These are phyloP conservation scores for Candida methanosorbosa DNA, from an alignment of 805 yeast species.

Conservation along the genomic window DNA sequence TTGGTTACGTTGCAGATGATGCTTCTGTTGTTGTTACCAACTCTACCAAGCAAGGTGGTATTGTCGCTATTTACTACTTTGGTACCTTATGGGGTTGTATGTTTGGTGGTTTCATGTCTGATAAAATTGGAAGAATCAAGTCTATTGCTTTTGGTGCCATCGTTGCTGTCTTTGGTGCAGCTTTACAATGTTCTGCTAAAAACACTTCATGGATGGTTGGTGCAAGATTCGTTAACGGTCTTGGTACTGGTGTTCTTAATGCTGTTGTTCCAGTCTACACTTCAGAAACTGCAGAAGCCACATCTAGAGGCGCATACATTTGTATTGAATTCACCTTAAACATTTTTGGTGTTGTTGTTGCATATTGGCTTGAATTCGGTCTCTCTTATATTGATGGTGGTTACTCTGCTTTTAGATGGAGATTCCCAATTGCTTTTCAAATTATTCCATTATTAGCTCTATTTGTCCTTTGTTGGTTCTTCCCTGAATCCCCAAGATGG, in stretches of 20 bases:
- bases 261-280: constrained; percentile 30
- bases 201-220: constrained; percentile 19
- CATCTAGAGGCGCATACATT: constrained; percentile 24
- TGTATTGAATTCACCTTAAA: constrained; percentile 24
- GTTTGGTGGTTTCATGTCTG: constrained; percentile 16
- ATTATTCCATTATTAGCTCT: constrained; percentile 10
- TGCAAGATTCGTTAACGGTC: constrained; percentile 25
- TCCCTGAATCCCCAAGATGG: constrained; percentile 41
- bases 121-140: constrained; percentile 23
- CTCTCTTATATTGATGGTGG: constrained; percentile 23
- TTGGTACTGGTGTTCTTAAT: constrained; percentile 27
- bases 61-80: constrained; percentile 24
- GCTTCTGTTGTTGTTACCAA: constrained; percentile 11
- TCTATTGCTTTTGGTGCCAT: constrained; percentile 14
- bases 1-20: constrained; percentile 11
- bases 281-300: constrained; percentile 27
- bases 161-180: constrained; percentile 21
- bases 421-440: constrained; percentile 28
- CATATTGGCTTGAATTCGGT: constrained; percentile 30
- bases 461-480: constrained; percentile 12
- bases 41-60: constrained; percentile 18
- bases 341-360: constrained; percentile 22
- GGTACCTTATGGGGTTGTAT: constrained; percentile 19
- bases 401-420: constrained; percentile 16
- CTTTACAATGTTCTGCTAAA: constrained; percentile 14